These are phyloP conservation scores for Gnomoniopsis smithogilvyi DNA, from an alignment of 2,329 filamentous ascomycete species.

Conservation along the genomic window DNA sequence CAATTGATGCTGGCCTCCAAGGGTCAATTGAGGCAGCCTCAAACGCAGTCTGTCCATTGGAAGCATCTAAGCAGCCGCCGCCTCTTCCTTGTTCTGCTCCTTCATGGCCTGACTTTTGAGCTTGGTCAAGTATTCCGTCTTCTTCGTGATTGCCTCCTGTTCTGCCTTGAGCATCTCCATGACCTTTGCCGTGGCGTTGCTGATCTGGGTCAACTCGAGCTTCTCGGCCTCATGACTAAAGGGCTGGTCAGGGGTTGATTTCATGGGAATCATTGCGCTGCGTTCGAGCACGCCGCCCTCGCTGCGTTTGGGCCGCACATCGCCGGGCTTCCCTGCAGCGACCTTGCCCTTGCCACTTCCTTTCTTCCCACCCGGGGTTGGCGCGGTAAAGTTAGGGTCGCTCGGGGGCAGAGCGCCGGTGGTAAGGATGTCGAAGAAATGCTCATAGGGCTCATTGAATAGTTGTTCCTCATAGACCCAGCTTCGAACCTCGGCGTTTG, in stretches of 20 bases:
- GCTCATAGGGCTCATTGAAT: slow-evolving; percentile 95
- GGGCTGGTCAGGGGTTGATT: slow-evolving; percentile 64
- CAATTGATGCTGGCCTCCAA: neutral
- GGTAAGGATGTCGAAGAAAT: slow-evolving; percentile 85
- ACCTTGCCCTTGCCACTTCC: slow-evolving; percentile 56
- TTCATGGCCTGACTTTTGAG: slow-evolving; percentile 52
- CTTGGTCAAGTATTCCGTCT: slow-evolving; percentile 62
- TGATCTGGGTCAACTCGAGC: slow-evolving; percentile 57
- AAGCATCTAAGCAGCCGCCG: neutral
- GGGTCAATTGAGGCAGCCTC: neutral
- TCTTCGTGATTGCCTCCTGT: slow-evolving; percentile 42
- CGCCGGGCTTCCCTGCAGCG: slow-evolving; percentile 35
- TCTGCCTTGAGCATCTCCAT: slow-evolving; percentile 57
- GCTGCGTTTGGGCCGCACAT: slow-evolving; percentile 31
- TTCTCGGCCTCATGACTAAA: slow-evolving; percentile 71
- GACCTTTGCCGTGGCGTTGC: slow-evolving; percentile 63
- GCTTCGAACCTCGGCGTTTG: slow-evolving; percentile 63
- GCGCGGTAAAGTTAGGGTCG: slow-evolving; percentile 5
- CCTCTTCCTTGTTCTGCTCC: slow-evolving; percentile 40
- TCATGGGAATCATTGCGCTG: slow-evolving; percentile 71
- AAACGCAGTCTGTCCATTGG: neutral
- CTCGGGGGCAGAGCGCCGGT: slow-evolving; percentile 56
- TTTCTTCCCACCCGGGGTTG: slow-evolving; percentile 37
- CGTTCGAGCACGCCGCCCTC: slow-evolving; percentile 58
- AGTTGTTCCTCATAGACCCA: slow-evolving; percentile 92